Evolutionary conservation across 1,284 basidiomycete genomes (phyloP), one percentile per base, ranked within the genome.

Genomic region (Trametes sp.): DNA sequence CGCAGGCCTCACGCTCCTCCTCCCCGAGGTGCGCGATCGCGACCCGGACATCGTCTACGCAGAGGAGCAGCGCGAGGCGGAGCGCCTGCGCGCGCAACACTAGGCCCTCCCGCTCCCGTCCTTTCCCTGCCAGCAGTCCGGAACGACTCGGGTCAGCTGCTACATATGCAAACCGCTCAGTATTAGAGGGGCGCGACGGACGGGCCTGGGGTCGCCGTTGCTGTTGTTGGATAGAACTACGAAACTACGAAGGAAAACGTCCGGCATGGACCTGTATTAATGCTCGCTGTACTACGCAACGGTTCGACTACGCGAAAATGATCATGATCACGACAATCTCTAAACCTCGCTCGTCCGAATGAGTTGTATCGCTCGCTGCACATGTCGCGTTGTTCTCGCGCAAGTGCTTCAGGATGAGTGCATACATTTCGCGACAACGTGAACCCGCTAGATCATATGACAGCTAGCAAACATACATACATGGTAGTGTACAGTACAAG

Each of bases 21-120:
- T 93, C 6, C 91, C 92, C 28, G 93, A 95, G 76, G 93, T 93
- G 44, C 88, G 85, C 69, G 87, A 83, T 38, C 85, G 87, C 65
- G 87, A 92, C 57, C 87, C 93, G 16, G 93, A 95, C 71, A 77
- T 85, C 14, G 71, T 90, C 16, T 77, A 86, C 45, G 83, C 81
- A 1, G 77, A 83, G 68, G 88, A 90, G 74, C 75, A 67, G 45
- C 67, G 69, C 38, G 60, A 69, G 61, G 28, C 52, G 28, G 57
- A 54, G 58, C 52, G 45, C 52, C 11, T 29, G 45, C 52, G 46
- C 28, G 52, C 51, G 45, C 57, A 28, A 23, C 42, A 35, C 38
- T 41, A 41, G 11, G 31, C 31, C 31, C 31, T n/a, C n/a, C n/a
- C n/a, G n/a, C n/a, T n/a, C n/a, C n/a, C n/a, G n/a, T n/a, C n/a